These are phyloP conservation scores for Botrytis pseudocinerea DNA, from an alignment of 2,329 filamentous ascomycete species.

Conservation along the genomic window DNA sequence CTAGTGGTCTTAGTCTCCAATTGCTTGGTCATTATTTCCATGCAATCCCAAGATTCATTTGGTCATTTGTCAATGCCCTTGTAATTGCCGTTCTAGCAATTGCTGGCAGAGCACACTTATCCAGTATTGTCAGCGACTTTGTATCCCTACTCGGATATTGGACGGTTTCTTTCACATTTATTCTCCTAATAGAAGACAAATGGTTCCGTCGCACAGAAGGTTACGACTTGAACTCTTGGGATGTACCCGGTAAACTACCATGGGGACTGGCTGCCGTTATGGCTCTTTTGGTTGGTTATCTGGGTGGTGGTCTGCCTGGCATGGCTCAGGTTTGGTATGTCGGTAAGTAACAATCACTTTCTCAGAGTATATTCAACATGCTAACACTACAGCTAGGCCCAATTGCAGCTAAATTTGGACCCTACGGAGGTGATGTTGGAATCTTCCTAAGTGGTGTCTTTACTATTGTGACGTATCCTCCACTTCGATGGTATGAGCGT, in stretches of 20 bases:
- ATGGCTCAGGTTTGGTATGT: conserved; percentile 40
- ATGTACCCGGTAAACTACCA: conserved; percentile 35
- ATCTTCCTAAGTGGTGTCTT: conserved; percentile 35
- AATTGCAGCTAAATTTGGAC: conserved; percentile 37
- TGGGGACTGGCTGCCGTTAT: conserved; percentile 38
- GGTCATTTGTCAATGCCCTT: conserved; percentile 38
- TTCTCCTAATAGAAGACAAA: conserved; percentile 38
- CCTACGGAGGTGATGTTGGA: conserved; percentile 38
- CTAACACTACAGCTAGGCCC: conserved; percentile 29
- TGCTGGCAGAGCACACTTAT: conserved; percentile 36
- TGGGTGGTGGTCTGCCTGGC: conserved; percentile 38
- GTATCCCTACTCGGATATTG: conserved; percentile 40
- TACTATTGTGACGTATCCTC: conserved; percentile 36
- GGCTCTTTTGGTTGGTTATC: conserved; percentile 36
- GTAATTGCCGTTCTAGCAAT: conserved; percentile 38
- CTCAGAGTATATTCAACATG: background rate
- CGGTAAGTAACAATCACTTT: conserved; percentile 28
- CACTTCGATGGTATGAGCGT: conserved; percentile 36
- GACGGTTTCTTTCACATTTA: conserved; percentile 39
- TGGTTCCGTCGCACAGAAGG: conserved; percentile 35
- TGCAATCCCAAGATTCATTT: conserved; percentile 41
- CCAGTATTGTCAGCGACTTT: conserved; percentile 38
- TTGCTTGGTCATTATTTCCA: conserved; percentile 40
- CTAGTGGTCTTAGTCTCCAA: conserved; percentile 38
- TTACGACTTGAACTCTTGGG: conserved; percentile 38